Evolutionary conservation across 805 yeast genomes (phyloP), one percentile per base, ranked within the genome.

Genomic region (Myxozyma neglecta): DNA sequence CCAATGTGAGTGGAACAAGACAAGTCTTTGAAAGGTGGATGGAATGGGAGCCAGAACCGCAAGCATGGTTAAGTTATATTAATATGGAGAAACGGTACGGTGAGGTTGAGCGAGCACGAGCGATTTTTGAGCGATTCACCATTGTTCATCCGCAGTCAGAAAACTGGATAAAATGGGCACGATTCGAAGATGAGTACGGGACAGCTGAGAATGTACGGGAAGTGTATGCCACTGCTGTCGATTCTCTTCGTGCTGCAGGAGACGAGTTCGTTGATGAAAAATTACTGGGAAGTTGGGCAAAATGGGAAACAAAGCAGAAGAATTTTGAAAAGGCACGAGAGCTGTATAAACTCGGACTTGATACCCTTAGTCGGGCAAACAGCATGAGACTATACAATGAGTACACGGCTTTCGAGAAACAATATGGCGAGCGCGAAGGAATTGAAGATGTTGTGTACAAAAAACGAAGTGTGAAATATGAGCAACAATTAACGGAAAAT

Each of bases 21-120:
- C 73, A 75, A 13, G 78, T 93, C 6, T 92, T 87, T 73, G 85
- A 85, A 61, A 79, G 87, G 59, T 93, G 99, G 99, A 76, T 88
- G 54, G 76, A 78, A 32, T 88, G 96, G 90, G 84, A 83, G 64
- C 97, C 97, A 0, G 69, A 68, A 13, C 70, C 70, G 16, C 76
- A 80, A 11, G 94, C 89, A 0, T 92, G 96, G 94, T 82, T 80
- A 54, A 83, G 92, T 2, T 92, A 82, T 70, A 76, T 90, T 32
- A 83, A 82, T 57, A 85, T 90, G 75, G 96, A 90, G 72, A 81
- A 77, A 55, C 76, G 97, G 55, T 86, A 88, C 69, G 80, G 79
- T 29, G 85, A 85, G 60, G 73, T 70, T 62, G 83, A 78, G 11
- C 83, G 84, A 48, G 89, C 81, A 3, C 74, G 97, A 62, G 70